These are phyloP conservation scores for Eremochloa ophiuroides DNA, from an alignment of 176 grass and related monocot species.

Conservation along the genomic window DNA sequence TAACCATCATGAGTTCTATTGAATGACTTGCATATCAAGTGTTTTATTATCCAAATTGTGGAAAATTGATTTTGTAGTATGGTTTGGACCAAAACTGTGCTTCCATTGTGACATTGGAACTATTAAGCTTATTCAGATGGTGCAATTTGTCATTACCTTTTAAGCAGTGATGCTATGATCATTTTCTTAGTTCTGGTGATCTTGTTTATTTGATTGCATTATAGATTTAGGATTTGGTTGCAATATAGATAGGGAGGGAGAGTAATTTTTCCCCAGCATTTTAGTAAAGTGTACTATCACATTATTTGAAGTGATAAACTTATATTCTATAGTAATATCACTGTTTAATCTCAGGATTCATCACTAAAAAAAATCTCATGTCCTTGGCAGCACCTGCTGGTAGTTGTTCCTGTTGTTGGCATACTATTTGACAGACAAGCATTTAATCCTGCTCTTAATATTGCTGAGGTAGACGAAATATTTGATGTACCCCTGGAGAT, in stretches of 20 bases:
- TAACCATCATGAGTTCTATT: neutral
- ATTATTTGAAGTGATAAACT: neutral
- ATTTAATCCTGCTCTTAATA: conserved; percentile 50
- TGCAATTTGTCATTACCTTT: neutral
- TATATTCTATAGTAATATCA: neutral
- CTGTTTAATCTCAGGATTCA: neutral
- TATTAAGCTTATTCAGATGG: neutral
- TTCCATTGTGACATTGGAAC: neutral
- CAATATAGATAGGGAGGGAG: neutral
- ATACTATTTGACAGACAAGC: conserved; percentile 45
- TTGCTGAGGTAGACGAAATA: conserved; percentile 51
- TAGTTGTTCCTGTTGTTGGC: conserved; percentile 63
- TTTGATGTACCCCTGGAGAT: conserved; percentile 71
- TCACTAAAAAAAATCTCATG: conserved; percentile 1
- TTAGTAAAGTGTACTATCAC: neutral
- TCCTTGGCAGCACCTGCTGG: conserved; percentile 60
- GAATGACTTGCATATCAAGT: neutral
- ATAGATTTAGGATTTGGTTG: neutral
- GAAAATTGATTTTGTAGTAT: neutral
- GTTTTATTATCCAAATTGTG: neutral
- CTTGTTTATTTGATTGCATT: neutral
- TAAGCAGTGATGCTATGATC: neutral
- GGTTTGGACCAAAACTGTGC: neutral
- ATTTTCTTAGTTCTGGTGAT: neutral
- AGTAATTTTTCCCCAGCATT: neutral